Conservation (phyloP, 148 eudicot species). For the Rhododendron kiyosumense region DNA sequence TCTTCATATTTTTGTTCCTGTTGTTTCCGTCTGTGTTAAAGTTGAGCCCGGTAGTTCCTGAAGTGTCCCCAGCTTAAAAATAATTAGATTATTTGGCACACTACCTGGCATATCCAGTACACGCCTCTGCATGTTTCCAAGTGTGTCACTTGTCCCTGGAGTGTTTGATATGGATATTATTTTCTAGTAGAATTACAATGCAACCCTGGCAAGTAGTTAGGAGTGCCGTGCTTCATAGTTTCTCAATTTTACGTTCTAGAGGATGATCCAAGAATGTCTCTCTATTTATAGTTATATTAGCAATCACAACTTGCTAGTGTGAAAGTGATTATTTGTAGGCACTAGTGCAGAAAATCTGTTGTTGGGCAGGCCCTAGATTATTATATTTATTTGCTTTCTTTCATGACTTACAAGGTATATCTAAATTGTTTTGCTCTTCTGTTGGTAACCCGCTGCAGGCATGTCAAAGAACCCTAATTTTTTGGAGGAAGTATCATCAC, state of each 20-base stretch:
- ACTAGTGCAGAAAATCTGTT: neutral
- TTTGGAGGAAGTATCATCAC: constrained; percentile 40
- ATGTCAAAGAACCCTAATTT: constrained; percentile 61
- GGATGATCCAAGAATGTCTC: neutral
- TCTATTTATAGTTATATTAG: neutral
- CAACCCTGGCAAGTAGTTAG: neutral
- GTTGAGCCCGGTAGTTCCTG: neutral
- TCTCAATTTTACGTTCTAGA: neutral
- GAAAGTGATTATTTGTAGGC: neutral
- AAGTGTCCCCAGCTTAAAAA: neutral
- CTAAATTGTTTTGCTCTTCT: neutral
- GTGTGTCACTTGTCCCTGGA: neutral
- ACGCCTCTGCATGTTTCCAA: neutral
- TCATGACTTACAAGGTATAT: neutral
- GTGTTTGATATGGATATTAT: neutral
- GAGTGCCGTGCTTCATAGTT: neutral
- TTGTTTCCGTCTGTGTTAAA: too few relatives aligned
- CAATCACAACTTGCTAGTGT: neutral
- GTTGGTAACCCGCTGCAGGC: constrained; percentile 28
- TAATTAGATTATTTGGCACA: neutral
- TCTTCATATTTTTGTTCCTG: neutral
- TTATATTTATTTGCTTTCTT: neutral
- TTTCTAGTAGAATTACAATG: neutral
- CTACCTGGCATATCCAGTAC: neutral
- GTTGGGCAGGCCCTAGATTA: neutral